Base-by-base conservation (phyloP, 768 basidiomycete species). In the Amanita exitialis region DNA sequence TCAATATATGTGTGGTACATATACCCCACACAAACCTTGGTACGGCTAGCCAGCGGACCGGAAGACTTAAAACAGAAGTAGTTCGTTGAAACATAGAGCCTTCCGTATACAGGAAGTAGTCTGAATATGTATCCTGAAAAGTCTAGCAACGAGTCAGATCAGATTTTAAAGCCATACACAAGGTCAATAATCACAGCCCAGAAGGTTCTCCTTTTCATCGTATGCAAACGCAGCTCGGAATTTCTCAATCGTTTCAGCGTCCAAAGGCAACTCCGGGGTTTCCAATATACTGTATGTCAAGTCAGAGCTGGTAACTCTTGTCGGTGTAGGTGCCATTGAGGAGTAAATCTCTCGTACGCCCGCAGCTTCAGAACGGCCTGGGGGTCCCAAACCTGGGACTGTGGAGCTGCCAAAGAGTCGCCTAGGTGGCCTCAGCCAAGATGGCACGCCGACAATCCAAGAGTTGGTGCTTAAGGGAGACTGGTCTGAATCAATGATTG, bases 1-100 rank as follows among this genome's bases (percentile, higher is more conserved):
- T 36, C 23, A 42, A 44, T 38, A 35, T 49, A 36, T n/a, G 44
- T 16, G 9, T 41, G n/a, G 12, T 37, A 44, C 27, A 27, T 12
- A 13, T 39, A 32, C 25, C n/a, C 53, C n/a, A 27, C 48, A 63
- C 83, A 57, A 58, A 91, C 95, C 71, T 82, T 79, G 10, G 92
- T 97, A 62, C 84, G 87, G 39, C 78, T 72, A 48, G 86, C 78
- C 44, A 95, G 63, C 27, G 87, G 78, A 4, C 90, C 82, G 38
- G 79, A 86, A 4, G 94, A 92, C 61, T 90, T 89, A 78, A 98
- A 99, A 68, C 92, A 96, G 65, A 98, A 86, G 64, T 80, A 86
- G 64, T 89, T 91, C 9, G 80, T 82, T n/a, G 95, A 95, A 54
- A 98, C 78, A 61, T 87, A 97, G 25, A 97, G 76, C 47, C 85